phyloP scores from a whole-genome alignment of 805 yeast species.

The Kodamaea nitidulidarum region DNA sequence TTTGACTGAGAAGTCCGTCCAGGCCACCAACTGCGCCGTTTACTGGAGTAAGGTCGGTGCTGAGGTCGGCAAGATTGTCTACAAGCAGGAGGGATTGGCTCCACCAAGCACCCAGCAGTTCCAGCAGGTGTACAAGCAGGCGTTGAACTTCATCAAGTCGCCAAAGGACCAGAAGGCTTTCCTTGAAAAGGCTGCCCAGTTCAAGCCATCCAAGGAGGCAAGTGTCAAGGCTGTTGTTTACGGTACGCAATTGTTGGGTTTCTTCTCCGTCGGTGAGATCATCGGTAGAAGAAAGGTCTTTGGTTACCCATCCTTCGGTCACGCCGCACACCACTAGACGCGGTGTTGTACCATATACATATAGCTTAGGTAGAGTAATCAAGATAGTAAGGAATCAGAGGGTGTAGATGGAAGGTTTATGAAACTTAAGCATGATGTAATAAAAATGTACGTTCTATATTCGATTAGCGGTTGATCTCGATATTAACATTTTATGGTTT shows the following conservation, averaged over 20 bases:
- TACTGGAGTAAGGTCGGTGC: conserved; percentile 77
- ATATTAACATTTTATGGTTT: too few relatives aligned
- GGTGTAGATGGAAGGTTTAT: too few relatives aligned
- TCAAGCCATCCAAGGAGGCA: conserved; percentile 51
- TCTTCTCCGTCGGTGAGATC: conserved; percentile 92
- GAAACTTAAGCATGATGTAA: too few relatives aligned
- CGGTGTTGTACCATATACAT: not conserved
- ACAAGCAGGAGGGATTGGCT: conserved; percentile 86
- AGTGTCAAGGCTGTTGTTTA: conserved; percentile 66
- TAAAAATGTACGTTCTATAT: too few relatives aligned
- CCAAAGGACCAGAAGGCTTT: conserved; percentile 57
- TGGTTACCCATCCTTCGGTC: conserved; percentile 73
- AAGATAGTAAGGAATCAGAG: too few relatives aligned
- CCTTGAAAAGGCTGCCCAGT: conserved; percentile 41
- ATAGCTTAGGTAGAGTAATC: too few relatives aligned
- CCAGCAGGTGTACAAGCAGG: conserved; percentile 62
- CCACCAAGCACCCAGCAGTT: conserved; percentile 82
- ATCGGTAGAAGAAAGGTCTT: conserved; percentile 92
- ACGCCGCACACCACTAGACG: conserved; percentile 25
- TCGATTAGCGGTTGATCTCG: too few relatives aligned
- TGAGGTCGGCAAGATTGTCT: conserved; percentile 71
- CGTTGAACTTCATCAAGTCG: conserved; percentile 33
- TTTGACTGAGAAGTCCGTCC: conserved; percentile 34
- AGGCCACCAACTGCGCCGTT: conserved; percentile 50
- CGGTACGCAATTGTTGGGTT: conserved; percentile 81